phyloP scores from a whole-genome alignment of 345 rosid genomes.

The Streptanthus diversifolius region DNA sequence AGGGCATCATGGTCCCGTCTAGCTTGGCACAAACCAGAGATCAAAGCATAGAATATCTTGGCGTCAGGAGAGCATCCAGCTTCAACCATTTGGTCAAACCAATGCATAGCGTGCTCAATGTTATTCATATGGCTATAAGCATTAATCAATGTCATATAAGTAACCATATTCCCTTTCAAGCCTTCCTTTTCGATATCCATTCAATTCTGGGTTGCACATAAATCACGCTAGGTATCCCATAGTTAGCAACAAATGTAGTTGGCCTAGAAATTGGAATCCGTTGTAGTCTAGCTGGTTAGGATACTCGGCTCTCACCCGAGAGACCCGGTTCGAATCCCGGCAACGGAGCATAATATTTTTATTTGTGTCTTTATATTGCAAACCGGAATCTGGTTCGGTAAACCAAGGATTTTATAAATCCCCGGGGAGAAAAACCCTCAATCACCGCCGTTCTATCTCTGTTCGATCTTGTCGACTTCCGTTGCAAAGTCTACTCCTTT shows the following conservation, averaged over 20 bases:
- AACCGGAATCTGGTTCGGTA: constrained; percentile 6
- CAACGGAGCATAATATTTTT: not conserved
- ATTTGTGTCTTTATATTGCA: not conserved
- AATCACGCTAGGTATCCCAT: too few relatives aligned
- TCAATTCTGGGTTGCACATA: too few relatives aligned
- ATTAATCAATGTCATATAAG: constrained; percentile 50
- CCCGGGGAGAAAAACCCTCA: constrained; percentile 3
- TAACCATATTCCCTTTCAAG: constrained; percentile 38
- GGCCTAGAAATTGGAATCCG: too few relatives aligned
- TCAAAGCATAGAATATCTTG: constrained; percentile 46
- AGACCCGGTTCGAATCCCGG: constrained; percentile 33
- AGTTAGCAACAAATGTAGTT: too few relatives aligned
- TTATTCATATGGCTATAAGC: constrained; percentile 59
- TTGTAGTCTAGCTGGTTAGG: constrained; percentile 56
- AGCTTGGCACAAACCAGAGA: constrained; percentile 54
- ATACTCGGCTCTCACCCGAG: constrained; percentile 73
- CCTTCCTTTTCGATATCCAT: constrained; percentile 47
- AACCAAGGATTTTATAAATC: not conserved
- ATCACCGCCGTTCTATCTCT: not conserved
- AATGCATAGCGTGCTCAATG: constrained; percentile 47
- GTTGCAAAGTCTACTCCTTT: not conserved
- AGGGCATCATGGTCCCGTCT: constrained; percentile 57
- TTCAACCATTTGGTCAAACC: constrained; percentile 45
- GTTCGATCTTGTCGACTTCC: not conserved
- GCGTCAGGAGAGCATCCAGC: constrained; percentile 50